phyloP scores from a whole-genome alignment of 345 rosid species.

The Adansonia digitata region DNA sequence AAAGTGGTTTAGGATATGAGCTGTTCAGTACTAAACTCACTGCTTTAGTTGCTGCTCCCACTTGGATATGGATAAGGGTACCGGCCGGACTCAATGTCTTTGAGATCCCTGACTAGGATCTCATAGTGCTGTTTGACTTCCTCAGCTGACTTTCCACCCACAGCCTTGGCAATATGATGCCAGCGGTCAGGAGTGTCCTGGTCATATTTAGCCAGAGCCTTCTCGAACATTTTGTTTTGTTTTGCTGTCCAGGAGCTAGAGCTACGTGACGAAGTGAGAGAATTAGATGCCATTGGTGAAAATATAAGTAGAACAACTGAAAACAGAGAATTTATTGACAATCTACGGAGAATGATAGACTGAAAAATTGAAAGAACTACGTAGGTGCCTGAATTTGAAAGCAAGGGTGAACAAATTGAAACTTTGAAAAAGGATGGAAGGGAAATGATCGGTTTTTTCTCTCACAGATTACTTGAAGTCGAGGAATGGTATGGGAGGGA shows the following conservation, averaged over 20 bases:
- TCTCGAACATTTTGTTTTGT: slow-evolving; percentile 80
- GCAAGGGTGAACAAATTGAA: too few relatives aligned
- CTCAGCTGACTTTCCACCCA: slow-evolving; percentile 65
- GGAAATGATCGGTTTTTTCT: too few relatives aligned
- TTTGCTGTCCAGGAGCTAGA: slow-evolving; percentile 58
- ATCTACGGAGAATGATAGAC: too few relatives aligned
- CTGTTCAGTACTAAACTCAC: not conserved
- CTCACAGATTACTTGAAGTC: not conserved
- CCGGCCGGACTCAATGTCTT: slow-evolving; percentile 75
- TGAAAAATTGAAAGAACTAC: too few relatives aligned
- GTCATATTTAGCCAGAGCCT: slow-evolving; percentile 64
- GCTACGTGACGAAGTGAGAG: slow-evolving; percentile 30
- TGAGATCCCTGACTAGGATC: slow-evolving; percentile 60
- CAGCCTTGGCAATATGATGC: slow-evolving; percentile 76
- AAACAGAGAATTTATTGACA: too few relatives aligned
- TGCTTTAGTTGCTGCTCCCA: slow-evolving; percentile 29
- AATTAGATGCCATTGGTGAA: slow-evolving; percentile 42
- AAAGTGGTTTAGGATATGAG: not conserved
- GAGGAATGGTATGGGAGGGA: not conserved
- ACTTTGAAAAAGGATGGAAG: too few relatives aligned
- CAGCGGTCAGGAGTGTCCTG: slow-evolving; percentile 88
- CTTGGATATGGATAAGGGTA: slow-evolving; percentile 57
- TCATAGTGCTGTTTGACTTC: slow-evolving; percentile 78
- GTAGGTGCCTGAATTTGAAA: not conserved
- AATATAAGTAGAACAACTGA: not conserved